Evolutionary conservation across 257 asterid genomes (phyloP), one percentile per base, ranked within the genome.

Genomic region (Leptodermis oblonga): DNA sequence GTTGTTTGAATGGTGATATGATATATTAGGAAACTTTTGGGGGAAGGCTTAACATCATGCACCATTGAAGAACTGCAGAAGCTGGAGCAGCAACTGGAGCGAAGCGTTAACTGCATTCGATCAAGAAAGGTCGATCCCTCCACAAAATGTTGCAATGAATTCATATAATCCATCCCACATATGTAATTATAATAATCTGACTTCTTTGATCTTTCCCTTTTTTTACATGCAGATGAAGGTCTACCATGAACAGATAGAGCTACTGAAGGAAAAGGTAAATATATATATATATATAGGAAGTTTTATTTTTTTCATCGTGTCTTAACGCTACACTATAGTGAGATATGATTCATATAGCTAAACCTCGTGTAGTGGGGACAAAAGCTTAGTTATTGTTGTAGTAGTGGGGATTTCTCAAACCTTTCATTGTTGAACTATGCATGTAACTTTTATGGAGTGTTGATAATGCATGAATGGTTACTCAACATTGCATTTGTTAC

Each of bases 41-140:
- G 99, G 10, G 97, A 94, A 81, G 86, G 90, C 28, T 61, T 94
- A 56, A 79, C 77, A 23, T 51, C 92, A 7, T 94, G 96, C 85
- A 67, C 68, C 74, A 67, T 85, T 25, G 93, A 84, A 69, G 99
- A 94, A 69, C 85, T 94, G 70, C 96, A 85, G 67, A 83, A 84
- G 79, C 69, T 94, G 6, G 99, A 94, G 74, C 85, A 84, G 68
- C 97, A 89, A 82, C 52, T 94, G 67, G 99, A 89, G 72, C 83
- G 82, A 30, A 94, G 97, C 31, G 87, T 89, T 53, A 74, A 51
- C 72, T 75, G 65, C 76, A 83, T 94, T 33, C 93, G 96, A 26
- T 87, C 95, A 43, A 80, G 87, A 83, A 94, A 87, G 97, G 97
- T 85, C 62, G 20, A 45, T 14, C n/a, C n/a, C n/a, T 5, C 28